These are phyloP conservation scores for Xanthoconium stramineum DNA, from an alignment of 768 basidiomycete genomes.

Conservation along the genomic window DNA sequence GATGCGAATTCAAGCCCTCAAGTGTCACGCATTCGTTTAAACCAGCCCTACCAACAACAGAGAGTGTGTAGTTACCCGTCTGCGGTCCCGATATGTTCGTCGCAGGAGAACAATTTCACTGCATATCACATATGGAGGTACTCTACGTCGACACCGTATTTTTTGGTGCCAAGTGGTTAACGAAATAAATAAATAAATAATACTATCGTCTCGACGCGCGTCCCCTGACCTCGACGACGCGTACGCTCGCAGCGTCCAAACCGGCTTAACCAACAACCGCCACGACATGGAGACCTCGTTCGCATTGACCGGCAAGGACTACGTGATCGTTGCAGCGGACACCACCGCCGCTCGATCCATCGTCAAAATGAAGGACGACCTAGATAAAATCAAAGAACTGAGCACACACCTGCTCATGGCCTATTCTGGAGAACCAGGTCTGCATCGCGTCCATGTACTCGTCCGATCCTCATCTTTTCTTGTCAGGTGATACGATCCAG, in stretches of 20 bases:
- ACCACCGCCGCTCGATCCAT: constrained; percentile 87
- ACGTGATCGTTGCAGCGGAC: constrained; percentile 90
- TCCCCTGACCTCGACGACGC: constrained; percentile 18
- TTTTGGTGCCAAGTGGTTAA: neutral
- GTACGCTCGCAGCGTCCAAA: constrained; percentile 8
- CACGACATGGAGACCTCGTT: constrained; percentile 84
- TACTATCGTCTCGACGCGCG: constrained; percentile 25
- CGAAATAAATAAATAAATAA: constrained; percentile 17
- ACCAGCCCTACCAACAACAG: too few relatives aligned
- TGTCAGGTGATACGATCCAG: constrained; percentile 87
- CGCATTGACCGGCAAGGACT: constrained; percentile 88
- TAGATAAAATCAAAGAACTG: constrained; percentile 93
- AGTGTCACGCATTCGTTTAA: neutral
- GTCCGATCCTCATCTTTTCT: neutral
- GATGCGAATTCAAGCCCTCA: neutral
- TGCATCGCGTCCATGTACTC: neutral
- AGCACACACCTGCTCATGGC: constrained; percentile 93
- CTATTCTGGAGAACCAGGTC: constrained; percentile 89
- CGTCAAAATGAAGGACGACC: constrained; percentile 95
- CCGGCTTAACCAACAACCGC: constrained; percentile 11
- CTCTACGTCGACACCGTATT: neutral
- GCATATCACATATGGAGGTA: too few relatives aligned
- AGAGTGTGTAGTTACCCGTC: too few relatives aligned
- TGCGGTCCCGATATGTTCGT: too few relatives aligned
- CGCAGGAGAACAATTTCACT: too few relatives aligned